phyloP scores from a whole-genome alignment of 2,329 filamentous ascomycete species.

The Microcera coccophila region DNA sequence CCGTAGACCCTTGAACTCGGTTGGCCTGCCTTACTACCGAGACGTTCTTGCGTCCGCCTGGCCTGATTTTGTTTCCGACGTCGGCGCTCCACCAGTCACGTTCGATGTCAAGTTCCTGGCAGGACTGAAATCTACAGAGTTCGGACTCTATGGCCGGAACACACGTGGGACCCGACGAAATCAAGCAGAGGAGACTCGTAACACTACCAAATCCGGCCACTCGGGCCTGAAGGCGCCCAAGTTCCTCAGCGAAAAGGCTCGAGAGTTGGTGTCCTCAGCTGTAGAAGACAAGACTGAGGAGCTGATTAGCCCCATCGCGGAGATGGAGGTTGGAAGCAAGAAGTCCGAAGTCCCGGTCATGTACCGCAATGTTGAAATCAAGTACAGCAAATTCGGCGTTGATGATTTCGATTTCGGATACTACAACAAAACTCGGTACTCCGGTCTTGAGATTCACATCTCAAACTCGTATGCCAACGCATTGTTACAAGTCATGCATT shows the following conservation, averaged over 20 bases:
- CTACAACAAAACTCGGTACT: conserved; percentile 90
- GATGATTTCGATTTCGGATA: conserved; percentile 97
- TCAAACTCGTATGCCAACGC: conserved; percentile 95
- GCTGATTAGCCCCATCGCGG: conserved; percentile 60
- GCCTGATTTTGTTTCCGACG: conserved; percentile 81
- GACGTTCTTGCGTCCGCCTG: conserved; percentile 84
- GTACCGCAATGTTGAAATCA: conserved; percentile 94
- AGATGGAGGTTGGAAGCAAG: conserved; percentile 66
- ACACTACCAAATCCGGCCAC: conserved; percentile 55
- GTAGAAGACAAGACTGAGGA: conserved; percentile 52
- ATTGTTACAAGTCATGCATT: conserved; percentile 84
- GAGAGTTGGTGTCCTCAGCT: conserved; percentile 49
- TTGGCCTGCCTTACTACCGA: conserved; percentile 92
- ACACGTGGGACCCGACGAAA: conserved; percentile 71
- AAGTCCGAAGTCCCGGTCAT: conserved; percentile 80
- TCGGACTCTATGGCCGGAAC: conserved; percentile 76
- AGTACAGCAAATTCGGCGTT: conserved; percentile 98
- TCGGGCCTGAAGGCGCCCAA: conserved; percentile 71
- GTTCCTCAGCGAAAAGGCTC: conserved; percentile 89
- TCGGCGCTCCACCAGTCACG: conserved; percentile 75
- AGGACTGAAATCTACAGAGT: conserved; percentile 66
- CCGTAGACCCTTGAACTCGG: conserved; percentile 68
- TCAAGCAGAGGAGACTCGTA: conserved; percentile 74
- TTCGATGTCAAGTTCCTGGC: conserved; percentile 68
- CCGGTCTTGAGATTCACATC: conserved; percentile 93